Conservation (phyloP, 2,329 filamentous ascomycete genomes). For the Daldinia sp. region DNA sequence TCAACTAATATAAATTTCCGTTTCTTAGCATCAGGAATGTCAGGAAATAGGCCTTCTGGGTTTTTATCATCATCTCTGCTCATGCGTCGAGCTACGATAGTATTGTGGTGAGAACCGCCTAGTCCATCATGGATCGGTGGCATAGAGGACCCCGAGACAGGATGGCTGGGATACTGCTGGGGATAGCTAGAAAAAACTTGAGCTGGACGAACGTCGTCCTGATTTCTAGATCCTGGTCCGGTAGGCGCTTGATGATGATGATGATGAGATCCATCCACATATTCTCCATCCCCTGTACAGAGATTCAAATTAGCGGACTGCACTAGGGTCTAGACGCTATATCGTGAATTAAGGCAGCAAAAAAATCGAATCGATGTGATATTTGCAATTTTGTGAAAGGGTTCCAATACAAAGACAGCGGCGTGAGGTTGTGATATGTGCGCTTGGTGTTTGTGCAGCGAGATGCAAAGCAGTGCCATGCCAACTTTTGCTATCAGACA, state of each 20-base stretch:
- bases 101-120: slow-evolving; percentile 49
- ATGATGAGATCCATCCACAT: slow-evolving; percentile 70
- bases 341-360: slow-evolving; percentile 33
- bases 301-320: slow-evolving; percentile 44
- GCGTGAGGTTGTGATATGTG: slow-evolving; percentile 50
- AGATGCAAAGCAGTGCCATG: slow-evolving; percentile 49
- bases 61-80: slow-evolving; percentile 59
- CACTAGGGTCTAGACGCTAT: slow-evolving; percentile 31
- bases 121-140: slow-evolving; percentile 50
- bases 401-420: slow-evolving; percentile 46
- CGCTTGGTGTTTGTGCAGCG: slow-evolving; percentile 50
- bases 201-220: slow-evolving; percentile 65
- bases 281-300: slow-evolving; percentile 67
- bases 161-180: slow-evolving; percentile 50
- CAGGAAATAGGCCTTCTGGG: slow-evolving; percentile 79
- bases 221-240: slow-evolving; percentile 54
- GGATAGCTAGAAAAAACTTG: slow-evolving; percentile 49
- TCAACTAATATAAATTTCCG: slow-evolving; percentile 97
- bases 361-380: slow-evolving; percentile 39
- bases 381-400: slow-evolving; percentile 44
- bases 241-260: slow-evolving; percentile 71
- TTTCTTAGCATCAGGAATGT: slow-evolving; percentile 87
- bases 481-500: slow-evolving; percentile 50
- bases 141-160: slow-evolving; percentile 51
- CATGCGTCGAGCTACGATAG: slow-evolving; percentile 45